phyloP scores from a whole-genome alignment of 345 rosid genomes.

The Lumnitzera littorea region DNA sequence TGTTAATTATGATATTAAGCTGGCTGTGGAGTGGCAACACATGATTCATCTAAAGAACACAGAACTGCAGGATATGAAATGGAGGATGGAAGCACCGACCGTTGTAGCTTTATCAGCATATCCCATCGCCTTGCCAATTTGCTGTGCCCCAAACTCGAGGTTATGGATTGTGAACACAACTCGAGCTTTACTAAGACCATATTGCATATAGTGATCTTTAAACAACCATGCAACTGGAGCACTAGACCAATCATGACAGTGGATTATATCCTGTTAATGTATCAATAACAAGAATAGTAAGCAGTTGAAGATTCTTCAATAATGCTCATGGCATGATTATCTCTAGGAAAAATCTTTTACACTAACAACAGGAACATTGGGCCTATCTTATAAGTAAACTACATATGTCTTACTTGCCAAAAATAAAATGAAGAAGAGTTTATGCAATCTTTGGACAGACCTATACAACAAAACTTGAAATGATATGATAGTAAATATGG shows the following conservation, averaged over 20 bases:
- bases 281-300: neutral
- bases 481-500: too few relatives aligned
- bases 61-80: neutral
- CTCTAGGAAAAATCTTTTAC: neutral
- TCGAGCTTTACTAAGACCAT: constrained; percentile 74
- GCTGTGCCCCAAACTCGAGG: constrained; percentile 70
- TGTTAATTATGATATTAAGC: too few relatives aligned
- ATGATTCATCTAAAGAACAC: too few relatives aligned
- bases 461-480: too few relatives aligned
- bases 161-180: constrained; percentile 90
- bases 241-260: constrained; percentile 97
- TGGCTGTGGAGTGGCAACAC: too few relatives aligned
- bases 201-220: constrained; percentile 71
- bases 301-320: neutral
- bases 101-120: constrained; percentile 87
- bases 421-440: too few relatives aligned
- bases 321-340: constrained; percentile 1
- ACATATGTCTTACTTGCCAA: too few relatives aligned
- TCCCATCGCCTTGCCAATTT: constrained; percentile 75
- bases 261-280: constrained; percentile 76
- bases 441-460: too few relatives aligned
- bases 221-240: constrained; percentile 86
- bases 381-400: too few relatives aligned
- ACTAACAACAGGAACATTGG: too few relatives aligned
- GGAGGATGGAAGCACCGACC: constrained; percentile 25